phyloP scores from a whole-genome alignment of 345 rosid species.

The Hibiscus mutabilis region DNA sequence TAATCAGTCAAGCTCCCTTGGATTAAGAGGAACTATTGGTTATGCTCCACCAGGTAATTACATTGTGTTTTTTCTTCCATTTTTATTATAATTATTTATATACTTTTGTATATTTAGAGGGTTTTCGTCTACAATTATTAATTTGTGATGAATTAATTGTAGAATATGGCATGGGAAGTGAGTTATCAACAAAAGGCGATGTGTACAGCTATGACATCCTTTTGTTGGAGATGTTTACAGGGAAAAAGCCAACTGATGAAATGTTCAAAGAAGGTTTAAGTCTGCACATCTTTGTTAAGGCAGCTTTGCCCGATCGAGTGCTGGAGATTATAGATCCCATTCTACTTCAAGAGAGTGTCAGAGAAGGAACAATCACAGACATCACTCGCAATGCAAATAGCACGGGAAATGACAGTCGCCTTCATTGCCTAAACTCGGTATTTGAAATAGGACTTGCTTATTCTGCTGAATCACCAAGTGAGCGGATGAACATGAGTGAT shows the following conservation, averaged over 20 bases:
- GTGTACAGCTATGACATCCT: conserved; percentile 30
- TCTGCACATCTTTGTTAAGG: conserved; percentile 16
- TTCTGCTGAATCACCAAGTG: conserved; percentile 5
- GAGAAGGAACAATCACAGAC: not conserved
- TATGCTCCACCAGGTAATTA: conserved; percentile 26
- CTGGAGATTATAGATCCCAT: conserved; percentile 15
- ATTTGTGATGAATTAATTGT: not conserved
- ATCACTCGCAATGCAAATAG: not conserved
- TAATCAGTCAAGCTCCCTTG: conserved; percentile 5
- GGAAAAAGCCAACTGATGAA: conserved; percentile 23
- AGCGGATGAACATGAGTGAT: conserved; percentile 7
- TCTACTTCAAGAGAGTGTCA: not conserved
- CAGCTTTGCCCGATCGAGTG: conserved; percentile 13
- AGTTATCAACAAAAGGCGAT: conserved; percentile 20
- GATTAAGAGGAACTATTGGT: conserved; percentile 16
- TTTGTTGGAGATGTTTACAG: conserved; percentile 23
- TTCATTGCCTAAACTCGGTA: conserved; percentile 8
- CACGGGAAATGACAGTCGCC: not conserved
- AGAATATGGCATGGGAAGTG: conserved; percentile 31
- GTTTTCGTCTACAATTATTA: not conserved
- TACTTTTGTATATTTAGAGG: too few relatives aligned
- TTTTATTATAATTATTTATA: not conserved
- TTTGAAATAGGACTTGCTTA: conserved; percentile 17
- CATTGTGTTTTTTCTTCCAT: not conserved
- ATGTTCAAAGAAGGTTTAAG: conserved; percentile 18